Evolutionary conservation across 2,329 filamentous ascomycete genomes (phyloP).

Genomic region (Ophiostoma tasmaniense): DNA sequence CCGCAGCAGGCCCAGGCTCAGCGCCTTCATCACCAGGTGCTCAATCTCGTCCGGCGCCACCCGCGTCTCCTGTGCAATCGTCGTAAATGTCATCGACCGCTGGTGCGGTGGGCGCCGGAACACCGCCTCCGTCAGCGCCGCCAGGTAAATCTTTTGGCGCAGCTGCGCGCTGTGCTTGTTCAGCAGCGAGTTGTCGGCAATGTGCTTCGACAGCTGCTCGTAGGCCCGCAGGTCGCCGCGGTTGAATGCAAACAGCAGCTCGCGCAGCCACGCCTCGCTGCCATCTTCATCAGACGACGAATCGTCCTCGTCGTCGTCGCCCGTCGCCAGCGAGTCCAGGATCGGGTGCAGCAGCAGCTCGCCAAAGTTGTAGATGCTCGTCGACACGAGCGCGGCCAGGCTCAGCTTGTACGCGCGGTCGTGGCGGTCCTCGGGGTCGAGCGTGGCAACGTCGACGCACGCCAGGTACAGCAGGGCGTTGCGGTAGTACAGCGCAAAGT

Average conservation of each 20-base stretch:
- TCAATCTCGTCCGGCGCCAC: conserved; percentile 88
- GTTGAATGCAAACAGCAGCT: conserved; percentile 97
- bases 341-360: conserved; percentile 97
- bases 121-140: conserved; percentile 88
- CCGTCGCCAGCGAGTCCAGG: conserved; percentile 60
- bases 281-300: conserved; percentile 31
- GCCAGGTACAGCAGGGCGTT: conserved; percentile 96
- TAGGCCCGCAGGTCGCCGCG: conserved; percentile 84
- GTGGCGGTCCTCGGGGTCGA: conserved; percentile 67
- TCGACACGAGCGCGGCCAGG: conserved; percentile 84
- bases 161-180: conserved; percentile 73
- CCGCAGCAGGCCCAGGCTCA: conserved; percentile 80
- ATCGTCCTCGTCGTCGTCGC: conserved; percentile 32
- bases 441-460: conserved; percentile 74
- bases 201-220: conserved; percentile 71
- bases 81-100: conserved; percentile 83
- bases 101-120: conserved; percentile 94
- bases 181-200: conserved; percentile 71
- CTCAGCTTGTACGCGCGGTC: conserved; percentile 85
- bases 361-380: conserved; percentile 98
- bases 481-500: conserved; percentile 95
- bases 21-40: conserved; percentile 97
- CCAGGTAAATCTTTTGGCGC: conserved; percentile 96
- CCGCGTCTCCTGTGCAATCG: conserved; percentile 87
- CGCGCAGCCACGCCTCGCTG: conserved; percentile 77